These are phyloP conservation scores for Monosporascus sp. DNA, from an alignment of 2,329 filamentous ascomycete species.

Conservation along the genomic window DNA sequence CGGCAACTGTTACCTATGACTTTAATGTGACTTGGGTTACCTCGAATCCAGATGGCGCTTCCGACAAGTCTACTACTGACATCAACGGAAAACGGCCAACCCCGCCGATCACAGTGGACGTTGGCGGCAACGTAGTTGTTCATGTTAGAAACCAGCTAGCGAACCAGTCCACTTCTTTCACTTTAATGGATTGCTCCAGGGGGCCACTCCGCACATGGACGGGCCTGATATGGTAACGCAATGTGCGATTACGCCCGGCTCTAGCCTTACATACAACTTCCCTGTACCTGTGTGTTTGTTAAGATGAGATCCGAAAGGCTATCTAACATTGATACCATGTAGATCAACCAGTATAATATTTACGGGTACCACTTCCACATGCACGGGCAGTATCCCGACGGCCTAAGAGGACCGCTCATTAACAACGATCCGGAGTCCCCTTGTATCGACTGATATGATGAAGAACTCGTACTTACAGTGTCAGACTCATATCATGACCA, in stretches of 20 bases:
- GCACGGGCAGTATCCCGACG: constrained; percentile 65
- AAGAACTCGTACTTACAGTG: constrained; percentile 59
- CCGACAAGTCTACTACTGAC: constrained; percentile 62
- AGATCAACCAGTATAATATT: constrained; percentile 62
- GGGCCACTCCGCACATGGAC: constrained; percentile 65
- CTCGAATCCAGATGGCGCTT: constrained; percentile 65
- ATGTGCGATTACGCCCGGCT: constrained; percentile 58
- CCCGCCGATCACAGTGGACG: constrained; percentile 56
- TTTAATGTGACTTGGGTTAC: constrained; percentile 68
- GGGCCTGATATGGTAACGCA: constrained; percentile 63
- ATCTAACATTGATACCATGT: constrained; percentile 3
- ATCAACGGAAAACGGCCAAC: constrained; percentile 75
- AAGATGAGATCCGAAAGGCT: neutral
- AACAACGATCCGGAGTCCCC: constrained; percentile 59
- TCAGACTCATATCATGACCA: constrained; percentile 68
- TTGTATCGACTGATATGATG: constrained; percentile 51
- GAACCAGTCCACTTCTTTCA: constrained; percentile 60
- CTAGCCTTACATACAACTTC: constrained; percentile 67
- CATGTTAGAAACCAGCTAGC: constrained; percentile 54
- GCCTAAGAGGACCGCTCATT: constrained; percentile 58
- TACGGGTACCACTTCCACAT: constrained; percentile 77
- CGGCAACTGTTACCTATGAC: constrained; percentile 52
- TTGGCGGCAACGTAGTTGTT: constrained; percentile 57
- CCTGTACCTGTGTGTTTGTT: constrained; percentile 39
- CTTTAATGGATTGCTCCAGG: constrained; percentile 69